Percentiles rank a stretch among this genome's conserved stretches.
These are phyloP conservation scores for Solanum tarapatanum DNA, from an alignment of 257 asterid species.

Conservation along the genomic window DNA sequence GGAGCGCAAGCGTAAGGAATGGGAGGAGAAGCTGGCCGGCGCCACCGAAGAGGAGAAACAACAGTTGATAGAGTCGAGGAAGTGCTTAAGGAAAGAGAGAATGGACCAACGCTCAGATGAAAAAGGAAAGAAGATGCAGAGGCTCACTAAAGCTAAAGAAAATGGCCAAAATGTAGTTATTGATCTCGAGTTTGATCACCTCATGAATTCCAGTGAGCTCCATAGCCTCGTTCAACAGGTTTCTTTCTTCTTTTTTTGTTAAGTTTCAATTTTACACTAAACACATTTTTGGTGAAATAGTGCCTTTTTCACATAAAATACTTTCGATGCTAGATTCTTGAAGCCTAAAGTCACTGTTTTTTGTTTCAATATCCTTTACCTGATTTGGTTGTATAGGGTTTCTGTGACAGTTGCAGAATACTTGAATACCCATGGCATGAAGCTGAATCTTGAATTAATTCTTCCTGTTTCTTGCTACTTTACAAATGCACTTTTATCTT, in stretches of 20 bases:
- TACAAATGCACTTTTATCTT: not conserved
- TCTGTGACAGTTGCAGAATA: not conserved
- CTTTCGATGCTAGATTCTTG: not conserved
- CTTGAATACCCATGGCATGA: not conserved
- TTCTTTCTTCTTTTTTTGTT: not conserved
- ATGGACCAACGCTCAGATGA: constrained; percentile 43
- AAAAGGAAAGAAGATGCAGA: constrained; percentile 50
- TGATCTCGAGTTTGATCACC: constrained; percentile 76
- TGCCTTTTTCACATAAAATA: not conserved
- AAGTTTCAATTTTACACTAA: not conserved
- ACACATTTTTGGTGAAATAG: not conserved
- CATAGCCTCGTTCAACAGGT: constrained; percentile 96
- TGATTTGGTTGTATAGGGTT: not conserved
- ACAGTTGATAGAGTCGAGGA: constrained; percentile 44
- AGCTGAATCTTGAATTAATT: not conserved
- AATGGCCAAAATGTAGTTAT: constrained; percentile 69
- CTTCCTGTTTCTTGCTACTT: not conserved
- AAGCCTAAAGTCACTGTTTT: not conserved
- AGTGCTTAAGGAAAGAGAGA: constrained; percentile 45
- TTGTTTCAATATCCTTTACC: not conserved
- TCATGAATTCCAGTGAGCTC: constrained; percentile 61
- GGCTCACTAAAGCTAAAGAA: constrained; percentile 43
- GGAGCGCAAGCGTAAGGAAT: constrained; percentile 74
- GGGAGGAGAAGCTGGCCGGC: constrained; percentile 57
- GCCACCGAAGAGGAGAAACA: constrained; percentile 55